Conservation (phyloP, 139 green algal genomes). For the Zygnema cylindricum region DNA sequence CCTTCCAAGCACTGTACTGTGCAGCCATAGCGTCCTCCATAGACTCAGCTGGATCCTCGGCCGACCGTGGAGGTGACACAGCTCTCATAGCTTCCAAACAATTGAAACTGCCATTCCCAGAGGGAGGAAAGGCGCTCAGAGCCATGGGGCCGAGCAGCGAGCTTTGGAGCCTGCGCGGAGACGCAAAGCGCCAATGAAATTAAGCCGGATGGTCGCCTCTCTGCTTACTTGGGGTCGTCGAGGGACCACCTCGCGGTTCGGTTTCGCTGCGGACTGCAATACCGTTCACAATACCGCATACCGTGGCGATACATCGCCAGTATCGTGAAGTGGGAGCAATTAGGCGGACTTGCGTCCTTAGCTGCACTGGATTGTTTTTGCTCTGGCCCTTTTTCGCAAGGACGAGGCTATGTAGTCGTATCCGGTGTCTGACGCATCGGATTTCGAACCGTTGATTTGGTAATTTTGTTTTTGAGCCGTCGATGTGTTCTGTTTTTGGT, state of each 20-base stretch:
- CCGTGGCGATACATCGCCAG: background rate
- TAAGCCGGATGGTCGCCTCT: no score
- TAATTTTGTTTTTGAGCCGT: no score
- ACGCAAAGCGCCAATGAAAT: background rate
- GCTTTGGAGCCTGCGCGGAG: background rate
- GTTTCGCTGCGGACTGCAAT: no score
- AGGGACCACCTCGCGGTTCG: background rate
- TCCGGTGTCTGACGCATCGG: no score
- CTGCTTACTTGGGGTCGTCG: background rate
- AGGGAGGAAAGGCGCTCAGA: background rate
- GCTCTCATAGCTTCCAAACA: slow-evolving; percentile 8
- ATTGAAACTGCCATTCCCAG: background rate
- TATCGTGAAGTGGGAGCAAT: no score
- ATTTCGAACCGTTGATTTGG: no score
- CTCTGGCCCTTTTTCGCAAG: no score
- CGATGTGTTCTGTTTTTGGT: no score
- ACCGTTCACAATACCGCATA: background rate
- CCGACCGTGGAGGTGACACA: background rate
- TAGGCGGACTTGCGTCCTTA: no score
- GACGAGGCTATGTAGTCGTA: no score
- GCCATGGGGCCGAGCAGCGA: no score
- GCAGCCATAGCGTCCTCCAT: slow-evolving; percentile 25
- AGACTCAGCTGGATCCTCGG: background rate
- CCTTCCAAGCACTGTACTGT: slow-evolving; percentile 38
- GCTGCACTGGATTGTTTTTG: no score